These are phyloP conservation scores for Malus sieversii DNA, from an alignment of 306 rosid genomes.

Conservation along the genomic window DNA sequence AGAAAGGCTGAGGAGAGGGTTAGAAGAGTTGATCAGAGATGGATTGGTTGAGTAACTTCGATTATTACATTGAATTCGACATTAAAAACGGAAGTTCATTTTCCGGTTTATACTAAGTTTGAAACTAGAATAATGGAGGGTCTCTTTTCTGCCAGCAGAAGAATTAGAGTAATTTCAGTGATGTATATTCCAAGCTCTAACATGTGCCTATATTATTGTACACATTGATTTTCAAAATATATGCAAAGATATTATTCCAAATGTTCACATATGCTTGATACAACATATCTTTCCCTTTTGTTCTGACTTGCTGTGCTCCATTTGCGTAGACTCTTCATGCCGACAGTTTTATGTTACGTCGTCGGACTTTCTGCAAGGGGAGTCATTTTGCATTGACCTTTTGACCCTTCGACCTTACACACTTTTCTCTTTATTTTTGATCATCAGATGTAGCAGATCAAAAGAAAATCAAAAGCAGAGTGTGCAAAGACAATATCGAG, in stretches of 20 bases:
- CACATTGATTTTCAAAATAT: background rate
- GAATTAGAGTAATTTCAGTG: background rate
- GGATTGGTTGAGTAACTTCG: conserved; percentile 47
- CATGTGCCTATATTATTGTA: background rate
- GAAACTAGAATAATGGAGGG: conserved; percentile 39
- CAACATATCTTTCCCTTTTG: background rate
- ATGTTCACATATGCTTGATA: background rate
- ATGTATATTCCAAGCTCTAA: background rate
- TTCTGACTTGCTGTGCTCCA: background rate
- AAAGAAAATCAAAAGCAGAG: too few species aligned
- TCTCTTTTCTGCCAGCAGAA: background rate
- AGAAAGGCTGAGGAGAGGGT: conserved; percentile 59
- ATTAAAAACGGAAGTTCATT: conserved; percentile 19
- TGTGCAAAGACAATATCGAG: too few species aligned
- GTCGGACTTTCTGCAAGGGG: background rate
- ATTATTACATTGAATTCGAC: conserved; percentile 1
- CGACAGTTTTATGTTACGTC: too few species aligned
- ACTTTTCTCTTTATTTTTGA: too few species aligned
- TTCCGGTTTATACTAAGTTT: conserved; percentile 16
- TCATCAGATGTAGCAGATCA: too few species aligned
- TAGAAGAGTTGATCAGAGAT: conserved; percentile 63
- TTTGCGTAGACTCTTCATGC: background rate
- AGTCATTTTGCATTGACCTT: too few species aligned
- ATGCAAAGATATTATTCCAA: background rate
- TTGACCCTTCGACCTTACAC: too few species aligned